Evolutionary conservation across 2,329 filamentous ascomycete species (phyloP).

Genomic region (Akanthomyces lecanii): DNA sequence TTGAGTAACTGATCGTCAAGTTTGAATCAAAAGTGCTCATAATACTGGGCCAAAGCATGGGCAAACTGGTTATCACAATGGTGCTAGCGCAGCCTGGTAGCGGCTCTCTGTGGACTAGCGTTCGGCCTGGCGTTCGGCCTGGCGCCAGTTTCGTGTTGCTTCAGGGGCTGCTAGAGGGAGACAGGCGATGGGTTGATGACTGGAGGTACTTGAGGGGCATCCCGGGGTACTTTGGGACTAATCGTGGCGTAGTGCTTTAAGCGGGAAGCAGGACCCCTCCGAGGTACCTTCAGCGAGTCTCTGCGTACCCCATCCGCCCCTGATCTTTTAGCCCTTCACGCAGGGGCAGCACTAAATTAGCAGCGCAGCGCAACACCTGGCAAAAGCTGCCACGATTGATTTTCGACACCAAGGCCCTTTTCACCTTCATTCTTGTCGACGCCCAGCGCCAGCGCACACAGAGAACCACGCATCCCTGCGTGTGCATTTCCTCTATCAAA

Average conservation of each 20-base stretch:
- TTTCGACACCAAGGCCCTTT: neutral
- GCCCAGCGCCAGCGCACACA: neutral
- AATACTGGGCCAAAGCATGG: neutral
- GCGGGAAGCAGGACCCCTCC: neutral
- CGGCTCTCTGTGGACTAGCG: neutral
- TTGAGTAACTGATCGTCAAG: neutral
- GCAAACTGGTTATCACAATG: neutral
- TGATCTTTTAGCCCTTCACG: neutral
- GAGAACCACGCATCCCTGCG: constrained; percentile 1
- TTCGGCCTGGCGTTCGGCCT: neutral
- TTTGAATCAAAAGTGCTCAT: neutral
- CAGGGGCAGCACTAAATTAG: constrained; percentile 3
- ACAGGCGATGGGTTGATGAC: neutral
- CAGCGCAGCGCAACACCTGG: constrained; percentile 11
- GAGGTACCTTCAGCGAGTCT: constrained; percentile 5
- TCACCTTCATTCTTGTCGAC: constrained; percentile 9
- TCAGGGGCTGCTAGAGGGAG: constrained; percentile 4
- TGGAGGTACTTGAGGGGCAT: constrained; percentile 11
- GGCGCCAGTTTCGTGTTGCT: constrained; percentile 14
- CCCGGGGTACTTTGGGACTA: neutral
- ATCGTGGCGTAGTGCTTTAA: neutral
- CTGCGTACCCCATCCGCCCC: neutral
- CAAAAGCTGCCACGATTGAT: constrained; percentile 16
- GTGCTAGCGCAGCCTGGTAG: too few species aligned
- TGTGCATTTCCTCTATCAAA: neutral